A percentile compares a stretch with the other conserved stretches of the same genome.
Evolutionary conservation across 305 asterid genomes (phyloP).

Genomic region (Plantago coronopus): DNA sequence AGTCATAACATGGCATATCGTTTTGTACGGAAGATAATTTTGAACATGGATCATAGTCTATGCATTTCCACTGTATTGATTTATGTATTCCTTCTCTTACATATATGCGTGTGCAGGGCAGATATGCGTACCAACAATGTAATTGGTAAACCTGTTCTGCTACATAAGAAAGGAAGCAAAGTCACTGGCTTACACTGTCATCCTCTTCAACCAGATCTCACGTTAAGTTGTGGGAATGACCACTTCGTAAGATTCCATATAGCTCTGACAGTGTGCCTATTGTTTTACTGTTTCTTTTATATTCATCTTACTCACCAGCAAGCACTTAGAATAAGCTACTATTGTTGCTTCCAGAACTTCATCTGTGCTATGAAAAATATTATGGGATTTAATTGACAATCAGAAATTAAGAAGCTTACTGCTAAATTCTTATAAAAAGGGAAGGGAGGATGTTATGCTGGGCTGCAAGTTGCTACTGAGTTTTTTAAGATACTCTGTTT

Average conservation of each 20-base stretch:
- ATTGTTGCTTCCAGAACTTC: too few species aligned
- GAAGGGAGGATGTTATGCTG: too few species aligned
- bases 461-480: too few species aligned
- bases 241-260: slow-evolving; percentile 64
- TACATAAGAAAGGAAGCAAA: slow-evolving; percentile 96
- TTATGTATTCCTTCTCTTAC: slow-evolving; percentile 7
- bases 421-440: too few species aligned
- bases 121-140: slow-evolving; percentile 61
- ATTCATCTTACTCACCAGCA: too few species aligned
- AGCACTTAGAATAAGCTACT: too few species aligned
- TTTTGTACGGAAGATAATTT: too few species aligned
- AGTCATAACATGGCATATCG: too few species aligned
- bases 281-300: neutral
- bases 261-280: neutral
- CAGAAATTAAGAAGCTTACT: too few species aligned
- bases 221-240: slow-evolving; percentile 91
- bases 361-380: too few species aligned
- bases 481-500: neutral
- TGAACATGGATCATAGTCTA: too few species aligned
- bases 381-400: too few species aligned
- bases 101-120: slow-evolving; percentile 44
- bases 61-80: neutral
- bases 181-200: slow-evolving; percentile 92
- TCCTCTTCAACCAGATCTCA: slow-evolving; percentile 95
- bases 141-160: slow-evolving; percentile 57